Percentiles rank a stretch among this genome's conserved stretches.
phyloP scores from a whole-genome alignment of 495 filamentous ascomycete species.

The Corynascus novoguineensis region DNA sequence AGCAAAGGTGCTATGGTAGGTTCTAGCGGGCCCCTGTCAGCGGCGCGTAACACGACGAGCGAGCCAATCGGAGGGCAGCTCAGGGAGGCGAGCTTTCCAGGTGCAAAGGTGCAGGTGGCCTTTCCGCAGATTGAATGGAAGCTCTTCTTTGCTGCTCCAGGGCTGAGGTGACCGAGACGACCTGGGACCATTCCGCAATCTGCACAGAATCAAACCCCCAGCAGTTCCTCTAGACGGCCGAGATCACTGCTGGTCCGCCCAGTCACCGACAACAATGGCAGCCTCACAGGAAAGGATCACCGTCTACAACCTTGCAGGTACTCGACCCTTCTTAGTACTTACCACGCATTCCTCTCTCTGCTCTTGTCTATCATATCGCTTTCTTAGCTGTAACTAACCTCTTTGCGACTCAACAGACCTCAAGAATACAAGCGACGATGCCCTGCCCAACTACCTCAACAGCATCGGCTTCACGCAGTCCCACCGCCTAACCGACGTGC shows the following conservation, averaged over 20 bases:
- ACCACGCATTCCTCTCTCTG: neutral
- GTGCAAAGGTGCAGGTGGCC: conserved; percentile 22
- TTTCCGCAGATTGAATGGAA: conserved; percentile 18
- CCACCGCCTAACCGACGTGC: conserved; percentile 73
- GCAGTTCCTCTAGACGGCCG: neutral
- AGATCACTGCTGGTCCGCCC: neutral
- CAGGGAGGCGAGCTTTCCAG: too few relatives aligned
- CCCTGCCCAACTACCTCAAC: conserved; percentile 85
- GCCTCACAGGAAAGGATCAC: conserved; percentile 53
- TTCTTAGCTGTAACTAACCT: conserved; percentile 15
- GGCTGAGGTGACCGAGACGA: neutral
- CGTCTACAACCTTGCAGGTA: conserved; percentile 65
- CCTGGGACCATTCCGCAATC: neutral
- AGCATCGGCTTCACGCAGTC: conserved; percentile 75
- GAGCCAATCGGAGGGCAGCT: conserved; percentile 8
- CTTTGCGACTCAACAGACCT: conserved; percentile 56
- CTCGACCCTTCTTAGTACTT: neutral
- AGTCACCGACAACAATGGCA: conserved; percentile 28
- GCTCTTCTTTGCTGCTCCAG: neutral
- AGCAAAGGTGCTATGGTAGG: neutral
- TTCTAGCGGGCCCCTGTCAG: neutral
- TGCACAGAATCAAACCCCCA: neutral
- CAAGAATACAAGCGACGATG: conserved; percentile 94
- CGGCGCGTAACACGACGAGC: neutral
- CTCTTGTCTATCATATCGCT: neutral